phyloP scores from a whole-genome alignment of 2,329 filamentous ascomycete genomes.

The Cladophialophora bantiana region DNA sequence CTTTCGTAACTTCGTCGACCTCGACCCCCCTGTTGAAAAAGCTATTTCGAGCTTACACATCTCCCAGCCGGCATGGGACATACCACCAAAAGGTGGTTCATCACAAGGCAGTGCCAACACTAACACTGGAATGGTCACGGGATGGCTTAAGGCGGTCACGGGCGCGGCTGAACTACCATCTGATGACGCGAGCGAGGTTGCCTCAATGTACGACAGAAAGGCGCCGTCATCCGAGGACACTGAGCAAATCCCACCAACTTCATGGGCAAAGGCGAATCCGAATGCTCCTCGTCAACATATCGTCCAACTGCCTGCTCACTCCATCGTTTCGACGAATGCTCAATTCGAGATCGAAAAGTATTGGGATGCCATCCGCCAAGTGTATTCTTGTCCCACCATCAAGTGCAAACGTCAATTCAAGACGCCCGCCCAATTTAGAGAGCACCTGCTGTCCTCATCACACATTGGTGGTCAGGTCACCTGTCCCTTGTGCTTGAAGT shows the following conservation, averaged over 20 bases:
- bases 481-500: constrained; percentile 50
- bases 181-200: constrained; percentile 27
- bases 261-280: constrained; percentile 2
- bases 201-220: constrained; percentile 31
- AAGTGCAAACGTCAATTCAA: constrained; percentile 44
- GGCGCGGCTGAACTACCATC: constrained; percentile 14
- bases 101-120: neutral
- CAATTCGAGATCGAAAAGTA: constrained; percentile 43
- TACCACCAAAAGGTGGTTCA: neutral
- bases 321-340: constrained; percentile 24
- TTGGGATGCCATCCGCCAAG: constrained; percentile 43
- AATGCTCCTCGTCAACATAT: constrained; percentile 15
- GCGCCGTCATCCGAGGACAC: constrained; percentile 8
- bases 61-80: constrained; percentile 11
- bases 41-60: constrained; percentile 15
- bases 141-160: constrained; percentile 27
- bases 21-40: constrained; percentile 7
- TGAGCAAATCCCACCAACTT: constrained; percentile 16
- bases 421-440: constrained; percentile 42
- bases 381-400: constrained; percentile 45
- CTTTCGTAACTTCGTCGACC: constrained; percentile 22
- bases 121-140: constrained; percentile 7
- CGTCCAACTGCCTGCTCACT: constrained; percentile 28
- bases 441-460: constrained; percentile 44
- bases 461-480: constrained; percentile 43